phyloP scores from a whole-genome alignment of 306 rosid species.

The peach (Prunus persica) region DNA sequence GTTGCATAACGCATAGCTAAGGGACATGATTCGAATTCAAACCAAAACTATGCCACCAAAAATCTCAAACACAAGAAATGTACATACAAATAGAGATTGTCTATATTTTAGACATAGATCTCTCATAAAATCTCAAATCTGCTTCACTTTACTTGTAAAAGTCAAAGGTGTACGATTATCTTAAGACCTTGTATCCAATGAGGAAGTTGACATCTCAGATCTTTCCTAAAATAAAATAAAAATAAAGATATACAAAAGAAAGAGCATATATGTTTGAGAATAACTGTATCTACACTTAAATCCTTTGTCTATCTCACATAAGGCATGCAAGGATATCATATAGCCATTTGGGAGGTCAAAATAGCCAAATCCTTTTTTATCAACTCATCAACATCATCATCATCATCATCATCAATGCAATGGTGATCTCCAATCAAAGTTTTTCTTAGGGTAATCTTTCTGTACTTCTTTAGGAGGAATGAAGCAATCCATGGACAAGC shows the following conservation, averaged over 20 bases:
- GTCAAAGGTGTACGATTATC: no score
- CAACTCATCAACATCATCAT: not conserved
- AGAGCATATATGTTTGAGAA: not conserved
- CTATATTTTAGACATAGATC: not conserved
- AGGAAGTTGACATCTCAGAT: not conserved
- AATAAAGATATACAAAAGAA: not conserved
- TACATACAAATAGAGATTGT: not conserved
- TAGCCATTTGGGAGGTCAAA: not conserved
- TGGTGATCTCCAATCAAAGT: slow-evolving; percentile 55
- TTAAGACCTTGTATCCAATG: no score
- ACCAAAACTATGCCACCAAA: not conserved
- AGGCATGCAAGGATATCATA: not conserved
- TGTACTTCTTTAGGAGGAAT: slow-evolving; percentile 77
- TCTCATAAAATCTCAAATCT: not conserved
- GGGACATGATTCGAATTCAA: not conserved
- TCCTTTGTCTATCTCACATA: not conserved
- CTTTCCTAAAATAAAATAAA: not conserved
- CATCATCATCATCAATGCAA: slow-evolving; percentile 33
- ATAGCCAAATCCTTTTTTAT: not conserved
- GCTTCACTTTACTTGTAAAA: not conserved
- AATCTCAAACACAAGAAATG: not conserved
- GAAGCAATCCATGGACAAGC: slow-evolving; percentile 83
- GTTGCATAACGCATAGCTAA: no score
- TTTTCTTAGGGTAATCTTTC: slow-evolving; percentile 37
- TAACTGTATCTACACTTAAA: not conserved